These are phyloP conservation scores for Phyllosticta citriasiana DNA, from an alignment of 2,329 filamentous ascomycete species.

Conservation along the genomic window DNA sequence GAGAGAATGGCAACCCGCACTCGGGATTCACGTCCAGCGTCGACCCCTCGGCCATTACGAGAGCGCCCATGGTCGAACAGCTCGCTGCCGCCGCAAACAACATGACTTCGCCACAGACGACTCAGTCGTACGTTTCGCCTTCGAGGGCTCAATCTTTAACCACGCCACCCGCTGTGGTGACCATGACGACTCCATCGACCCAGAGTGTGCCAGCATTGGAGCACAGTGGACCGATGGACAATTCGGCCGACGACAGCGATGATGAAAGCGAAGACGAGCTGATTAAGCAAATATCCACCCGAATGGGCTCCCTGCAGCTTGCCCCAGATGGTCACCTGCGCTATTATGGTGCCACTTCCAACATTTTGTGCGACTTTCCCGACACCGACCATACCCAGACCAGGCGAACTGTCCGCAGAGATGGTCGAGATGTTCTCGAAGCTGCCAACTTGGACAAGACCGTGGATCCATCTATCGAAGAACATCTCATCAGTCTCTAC, in stretches of 20 bases:
- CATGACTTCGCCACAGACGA: not conserved
- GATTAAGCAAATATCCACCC: conserved; percentile 9
- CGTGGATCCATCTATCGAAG: conserved; percentile 32
- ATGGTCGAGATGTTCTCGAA: conserved; percentile 20
- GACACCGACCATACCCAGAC: conserved; percentile 7
- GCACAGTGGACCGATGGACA: conserved; percentile 3
- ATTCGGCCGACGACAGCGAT: conserved; percentile 7
- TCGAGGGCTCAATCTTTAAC: not conserved
- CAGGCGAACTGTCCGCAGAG: conserved; percentile 2
- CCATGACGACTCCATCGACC: conserved; percentile 1
- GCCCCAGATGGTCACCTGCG: conserved; percentile 8
- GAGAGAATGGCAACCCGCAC: not conserved
- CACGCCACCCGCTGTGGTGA: not conserved
- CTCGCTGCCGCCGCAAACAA: not conserved
- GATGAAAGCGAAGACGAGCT: conserved; percentile 10
- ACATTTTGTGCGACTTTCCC: conserved; percentile 9
- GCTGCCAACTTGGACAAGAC: conserved; percentile 32
- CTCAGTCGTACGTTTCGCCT: conserved; percentile 4
- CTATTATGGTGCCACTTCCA: conserved; percentile 10
- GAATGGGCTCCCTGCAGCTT: conserved; percentile 10
- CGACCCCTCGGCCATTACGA: conserved; percentile 1
- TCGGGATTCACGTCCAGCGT: conserved; percentile 4
- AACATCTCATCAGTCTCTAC: conserved; percentile 36
- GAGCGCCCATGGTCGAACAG: not conserved
- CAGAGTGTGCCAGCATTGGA: conserved; percentile 2